These are phyloP conservation scores for Mycena capillaripes DNA, from an alignment of 768 basidiomycete species.

Conservation along the genomic window DNA sequence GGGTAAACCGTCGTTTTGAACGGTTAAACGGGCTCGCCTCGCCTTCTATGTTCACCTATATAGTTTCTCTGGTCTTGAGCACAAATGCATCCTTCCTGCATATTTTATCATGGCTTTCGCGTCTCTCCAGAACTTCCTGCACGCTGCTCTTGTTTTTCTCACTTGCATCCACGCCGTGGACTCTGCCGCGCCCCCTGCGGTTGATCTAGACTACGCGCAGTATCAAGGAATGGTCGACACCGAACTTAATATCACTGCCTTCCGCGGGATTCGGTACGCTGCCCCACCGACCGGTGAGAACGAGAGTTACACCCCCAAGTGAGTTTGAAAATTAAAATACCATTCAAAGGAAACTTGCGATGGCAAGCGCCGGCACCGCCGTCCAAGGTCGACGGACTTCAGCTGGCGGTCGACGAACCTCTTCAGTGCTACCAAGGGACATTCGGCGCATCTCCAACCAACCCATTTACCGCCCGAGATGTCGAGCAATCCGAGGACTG, in stretches of 20 bases:
- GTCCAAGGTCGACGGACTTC: conserved; percentile 3
- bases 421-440: conserved; percentile 12
- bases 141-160: background rate
- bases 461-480: conserved; percentile 24
- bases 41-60: background rate
- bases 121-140: background rate
- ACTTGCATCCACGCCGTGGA: background rate
- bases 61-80: background rate
- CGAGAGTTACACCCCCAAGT: too few species aligned
- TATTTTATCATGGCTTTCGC: background rate
- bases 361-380: conserved; percentile 23
- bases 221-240: conserved; percentile 42
- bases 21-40: background rate
- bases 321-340: background rate
- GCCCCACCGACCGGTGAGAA: conserved; percentile 46
- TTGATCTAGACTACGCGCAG: conserved; percentile 44
- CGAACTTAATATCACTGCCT: conserved; percentile 34
- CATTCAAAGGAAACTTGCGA: conserved; percentile 16
- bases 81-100: background rate
- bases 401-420: conserved; percentile 7
- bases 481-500: conserved; percentile 45
- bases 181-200: conserved; percentile 25
- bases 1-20: background rate
- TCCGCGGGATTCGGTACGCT: conserved; percentile 49
- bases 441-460: background rate